A percentile compares a stretch with the other conserved stretches of the same genome.
These are phyloP conservation scores for Terana coerulea DNA, from an alignment of 768 basidiomycete genomes.

Conservation along the genomic window DNA sequence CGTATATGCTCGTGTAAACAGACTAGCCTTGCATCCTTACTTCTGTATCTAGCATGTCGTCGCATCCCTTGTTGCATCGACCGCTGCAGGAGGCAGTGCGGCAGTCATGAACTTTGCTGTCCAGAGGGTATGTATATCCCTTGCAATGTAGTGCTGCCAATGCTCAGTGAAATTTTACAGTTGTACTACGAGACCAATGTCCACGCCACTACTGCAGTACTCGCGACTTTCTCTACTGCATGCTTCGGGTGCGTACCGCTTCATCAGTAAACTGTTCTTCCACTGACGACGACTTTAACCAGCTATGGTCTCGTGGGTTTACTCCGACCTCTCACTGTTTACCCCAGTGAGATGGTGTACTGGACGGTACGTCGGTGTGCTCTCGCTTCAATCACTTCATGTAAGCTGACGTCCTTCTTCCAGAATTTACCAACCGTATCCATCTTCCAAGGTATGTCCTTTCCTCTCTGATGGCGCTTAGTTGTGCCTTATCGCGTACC, in stretches of 20 bases:
- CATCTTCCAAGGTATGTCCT: slow-evolving; percentile 47
- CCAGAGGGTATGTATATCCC: slow-evolving; percentile 38
- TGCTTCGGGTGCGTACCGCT: slow-evolving; percentile 50
- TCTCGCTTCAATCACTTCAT: not conserved
- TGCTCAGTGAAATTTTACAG: slow-evolving; percentile 25
- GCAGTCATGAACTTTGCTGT: slow-evolving; percentile 61
- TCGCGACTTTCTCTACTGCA: slow-evolving; percentile 61
- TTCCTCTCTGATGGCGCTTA: not conserved
- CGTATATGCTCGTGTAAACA: slow-evolving; percentile 7
- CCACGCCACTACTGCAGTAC: slow-evolving; percentile 49
- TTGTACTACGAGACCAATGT: slow-evolving; percentile 59
- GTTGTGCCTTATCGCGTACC: no score
- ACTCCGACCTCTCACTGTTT: slow-evolving; percentile 53
- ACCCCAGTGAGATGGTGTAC: slow-evolving; percentile 63
- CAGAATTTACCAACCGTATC: slow-evolving; percentile 57
- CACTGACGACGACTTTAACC: not conserved
- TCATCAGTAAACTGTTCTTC: not conserved
- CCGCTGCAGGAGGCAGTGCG: slow-evolving; percentile 48
- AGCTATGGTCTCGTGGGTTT: slow-evolving; percentile 61
- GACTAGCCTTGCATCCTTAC: not conserved
- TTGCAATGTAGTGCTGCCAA: not conserved
- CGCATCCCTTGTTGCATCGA: slow-evolving; percentile 52
- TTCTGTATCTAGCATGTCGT: slow-evolving; percentile 50
- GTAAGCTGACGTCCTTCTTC: no score
- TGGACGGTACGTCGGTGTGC: slow-evolving; percentile 39